These are phyloP conservation scores for Zygoascus meyerae DNA, from an alignment of 1,139 yeast genomes.

Conservation along the genomic window DNA sequence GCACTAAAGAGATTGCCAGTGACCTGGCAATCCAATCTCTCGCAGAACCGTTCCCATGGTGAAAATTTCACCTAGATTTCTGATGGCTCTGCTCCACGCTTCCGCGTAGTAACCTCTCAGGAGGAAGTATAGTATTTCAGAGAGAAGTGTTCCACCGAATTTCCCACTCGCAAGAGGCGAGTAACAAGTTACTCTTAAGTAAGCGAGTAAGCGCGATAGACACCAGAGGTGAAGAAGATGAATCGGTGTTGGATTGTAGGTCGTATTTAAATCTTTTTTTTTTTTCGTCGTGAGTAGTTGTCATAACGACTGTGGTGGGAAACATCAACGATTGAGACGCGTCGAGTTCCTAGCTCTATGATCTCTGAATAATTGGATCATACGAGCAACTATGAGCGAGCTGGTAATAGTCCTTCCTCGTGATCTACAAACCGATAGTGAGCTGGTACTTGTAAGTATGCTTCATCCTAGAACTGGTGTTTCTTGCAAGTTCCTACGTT, in stretches of 20 bases:
- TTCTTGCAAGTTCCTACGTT: constrained; percentile 21
- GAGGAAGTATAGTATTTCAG: constrained; percentile 17
- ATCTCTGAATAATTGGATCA: too few relatives aligned
- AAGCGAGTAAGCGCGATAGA: constrained; percentile 28
- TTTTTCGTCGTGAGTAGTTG: constrained; percentile 4
- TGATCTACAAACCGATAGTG: neutral
- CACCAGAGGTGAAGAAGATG: constrained; percentile 10
- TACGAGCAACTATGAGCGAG: neutral
- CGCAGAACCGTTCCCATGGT: constrained; percentile 27
- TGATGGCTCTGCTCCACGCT: constrained; percentile 28
- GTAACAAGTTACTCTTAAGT: constrained; percentile 18
- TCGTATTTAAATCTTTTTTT: constrained; percentile 2
- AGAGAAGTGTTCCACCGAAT: constrained; percentile 29
- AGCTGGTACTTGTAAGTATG: neutral
- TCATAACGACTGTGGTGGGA: too few relatives aligned
- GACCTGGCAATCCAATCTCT: constrained; percentile 21
- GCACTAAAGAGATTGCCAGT: constrained; percentile 24
- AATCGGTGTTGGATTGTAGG: neutral
- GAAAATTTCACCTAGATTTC: constrained; percentile 16
- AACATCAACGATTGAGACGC: too few relatives aligned
- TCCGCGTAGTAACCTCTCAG: constrained; percentile 25
- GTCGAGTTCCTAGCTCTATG: too few relatives aligned
- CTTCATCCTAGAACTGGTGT: constrained; percentile 28
- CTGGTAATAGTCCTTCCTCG: neutral
- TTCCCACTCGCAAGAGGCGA: constrained; percentile 25